These are phyloP conservation scores for Cyberlindnera mississippiensis DNA, from an alignment of 805 yeast genomes.

Conservation along the genomic window DNA sequence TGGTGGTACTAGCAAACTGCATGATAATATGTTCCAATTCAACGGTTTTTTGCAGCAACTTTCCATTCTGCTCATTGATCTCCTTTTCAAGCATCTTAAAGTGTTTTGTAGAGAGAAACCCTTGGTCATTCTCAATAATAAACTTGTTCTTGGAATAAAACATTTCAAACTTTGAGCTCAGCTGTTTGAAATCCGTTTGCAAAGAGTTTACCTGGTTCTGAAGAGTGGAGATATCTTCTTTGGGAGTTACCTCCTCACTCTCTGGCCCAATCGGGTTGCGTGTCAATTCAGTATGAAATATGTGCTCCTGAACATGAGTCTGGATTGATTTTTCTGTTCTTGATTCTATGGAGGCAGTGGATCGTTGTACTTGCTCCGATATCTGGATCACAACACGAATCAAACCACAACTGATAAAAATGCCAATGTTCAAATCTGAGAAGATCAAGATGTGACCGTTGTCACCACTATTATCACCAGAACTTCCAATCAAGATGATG, in stretches of 20 bases:
- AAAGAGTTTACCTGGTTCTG: slow-evolving; percentile 1
- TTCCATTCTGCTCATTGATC: slow-evolving; percentile 14
- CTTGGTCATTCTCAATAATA: slow-evolving; percentile 12
- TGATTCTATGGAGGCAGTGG: slow-evolving; percentile 18
- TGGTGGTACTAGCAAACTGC: not conserved
- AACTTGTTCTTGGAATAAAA: slow-evolving; percentile 17
- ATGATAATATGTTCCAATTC: slow-evolving; percentile 10
- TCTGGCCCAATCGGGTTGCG: not conserved
- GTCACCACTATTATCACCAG: slow-evolving; percentile 9
- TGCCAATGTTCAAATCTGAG: slow-evolving; percentile 34
- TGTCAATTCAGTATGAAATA: not conserved
- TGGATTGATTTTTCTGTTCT: slow-evolving; percentile 14
- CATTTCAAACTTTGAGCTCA: slow-evolving; percentile 8
- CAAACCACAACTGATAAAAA: slow-evolving; percentile 34
- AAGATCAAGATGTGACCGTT: slow-evolving; percentile 28
- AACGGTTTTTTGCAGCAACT: slow-evolving; percentile 3
- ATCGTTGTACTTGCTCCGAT: slow-evolving; percentile 17
- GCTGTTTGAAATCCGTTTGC: slow-evolving; percentile 3
- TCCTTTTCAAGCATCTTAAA: slow-evolving; percentile 22
- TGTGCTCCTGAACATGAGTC: not conserved
- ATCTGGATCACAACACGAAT: slow-evolving; percentile 27
- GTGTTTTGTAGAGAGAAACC: slow-evolving; percentile 16
- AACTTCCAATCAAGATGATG: slow-evolving; percentile 26
- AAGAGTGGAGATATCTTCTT: not conserved
- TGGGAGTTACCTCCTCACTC: too few species aligned